Base-by-base conservation (phyloP, 352 stramenopile species). In the Phytophthora cryptogea region DNA sequence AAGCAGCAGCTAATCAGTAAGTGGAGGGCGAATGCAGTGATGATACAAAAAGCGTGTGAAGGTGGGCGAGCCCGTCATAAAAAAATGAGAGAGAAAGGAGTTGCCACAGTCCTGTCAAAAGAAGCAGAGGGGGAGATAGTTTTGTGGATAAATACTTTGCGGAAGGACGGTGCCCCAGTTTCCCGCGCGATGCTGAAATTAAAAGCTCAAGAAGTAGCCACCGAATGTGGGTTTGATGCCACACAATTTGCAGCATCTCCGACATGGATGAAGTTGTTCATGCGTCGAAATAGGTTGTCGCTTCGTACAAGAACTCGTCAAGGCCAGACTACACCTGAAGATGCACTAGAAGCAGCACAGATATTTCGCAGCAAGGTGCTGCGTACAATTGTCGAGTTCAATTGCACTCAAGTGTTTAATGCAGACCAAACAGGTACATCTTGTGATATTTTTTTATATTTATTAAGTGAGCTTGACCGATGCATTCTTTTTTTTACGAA, bases 321-420 rank as follows among this genome's bases (percentile, higher is more conserved):
- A 23, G 50, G 50, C 4, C 51, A 62, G 27, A 54, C 59, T 0
- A 63, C 59, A 5, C 45, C 39, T 6, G 8, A 47, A 48, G 45
- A 68, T 35, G 52, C 59, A 10, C 16, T 20, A 0, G 23, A 68
- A 31, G 52, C 39, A 10, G 51, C 40, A 11, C 14, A 4, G 17
- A 11, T 30, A 2, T 63, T 58, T 40, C 31, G 44, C n/a, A 2
- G n/a, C 26, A 5, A 49, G 23, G 43, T 63, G 1, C 36, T 49
- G 4, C 52, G 28, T 1, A 54, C 53, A 41, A 35, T 20, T 7
- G 35, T 68, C 14, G 45, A 68, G 45, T 28, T 59, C 0, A 51
- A 54, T 7, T 63, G 44, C 40, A 27, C n/a, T 6, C 30, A 58
- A 32, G 42, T 62, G 8, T 62, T 50, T 33, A 67, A 32, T 37